Percentiles rank a stretch among this genome's conserved stretches.
These are phyloP conservation scores for Fusarium newnesense DNA, from an alignment of 2,329 filamentous ascomycete species.

Conservation along the genomic window DNA sequence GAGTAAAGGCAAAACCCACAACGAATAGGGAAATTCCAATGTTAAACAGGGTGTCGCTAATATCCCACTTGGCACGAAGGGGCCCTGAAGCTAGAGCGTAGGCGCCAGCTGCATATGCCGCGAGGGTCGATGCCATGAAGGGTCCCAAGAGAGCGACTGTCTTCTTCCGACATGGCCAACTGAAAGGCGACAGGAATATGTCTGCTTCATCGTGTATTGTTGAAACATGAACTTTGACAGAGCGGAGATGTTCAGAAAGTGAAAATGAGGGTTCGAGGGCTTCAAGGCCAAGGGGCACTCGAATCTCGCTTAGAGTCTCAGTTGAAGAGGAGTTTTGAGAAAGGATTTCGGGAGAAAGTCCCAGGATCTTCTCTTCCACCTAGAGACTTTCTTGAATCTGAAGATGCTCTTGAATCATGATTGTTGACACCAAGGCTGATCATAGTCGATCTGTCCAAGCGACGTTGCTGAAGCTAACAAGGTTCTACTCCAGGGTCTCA, in stretches of 20 bases:
- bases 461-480: not conserved
- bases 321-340: not conserved
- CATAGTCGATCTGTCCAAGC: fast-evolving
- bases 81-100: conserved; percentile 68
- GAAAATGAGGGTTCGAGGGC: conserved; percentile 9
- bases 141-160: conserved; percentile 29
- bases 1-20: conserved; percentile 70
- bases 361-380: not conserved
- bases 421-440: too few species aligned
- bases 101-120: conserved; percentile 72
- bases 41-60: conserved; percentile 66
- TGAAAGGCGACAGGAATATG: conserved; percentile 9
- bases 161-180: conserved; percentile 35
- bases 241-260: not conserved
- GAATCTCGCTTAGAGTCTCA: not conserved
- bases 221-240: not conserved
- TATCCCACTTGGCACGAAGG: conserved; percentile 65
- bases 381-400: not conserved
- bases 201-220: not conserved
- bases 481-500: conserved; percentile 5
- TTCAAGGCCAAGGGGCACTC: not conserved
- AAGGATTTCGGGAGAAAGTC: not conserved
- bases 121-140: conserved; percentile 63
- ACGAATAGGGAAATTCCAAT: conserved; percentile 73
- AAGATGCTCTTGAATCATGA: not conserved